Conservation (phyloP, 306 rosid species). For the Chamaecrista fasciculata region DNA sequence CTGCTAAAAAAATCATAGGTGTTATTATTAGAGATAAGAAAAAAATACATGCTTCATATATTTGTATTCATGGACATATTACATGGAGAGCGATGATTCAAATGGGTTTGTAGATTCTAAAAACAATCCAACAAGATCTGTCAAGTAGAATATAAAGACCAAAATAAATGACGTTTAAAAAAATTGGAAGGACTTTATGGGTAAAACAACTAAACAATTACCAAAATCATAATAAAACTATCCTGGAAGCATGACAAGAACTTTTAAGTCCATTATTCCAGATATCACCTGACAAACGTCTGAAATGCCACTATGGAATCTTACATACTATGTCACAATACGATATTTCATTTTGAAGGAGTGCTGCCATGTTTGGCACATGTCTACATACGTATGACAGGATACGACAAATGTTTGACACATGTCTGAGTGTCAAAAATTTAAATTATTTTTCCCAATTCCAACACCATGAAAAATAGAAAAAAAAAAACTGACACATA, state of each 20-base stretch:
- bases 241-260: neutral
- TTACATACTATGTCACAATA: too few species aligned
- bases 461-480: too few species aligned
- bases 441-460: too few species aligned
- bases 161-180: neutral
- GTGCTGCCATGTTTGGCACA: too few species aligned
- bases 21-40: neutral
- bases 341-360: too few species aligned
- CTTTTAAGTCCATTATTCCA: neutral
- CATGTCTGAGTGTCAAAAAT: too few species aligned
- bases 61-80: neutral
- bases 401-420: too few species aligned
- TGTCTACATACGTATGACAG: too few species aligned
- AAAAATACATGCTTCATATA: neutral
- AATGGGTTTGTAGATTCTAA: neutral
- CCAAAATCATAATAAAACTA: neutral
- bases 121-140: neutral
- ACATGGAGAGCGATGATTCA: neutral
- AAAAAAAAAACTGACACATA: too few species aligned
- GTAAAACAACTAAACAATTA: neutral
- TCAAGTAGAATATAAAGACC: neutral
- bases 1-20: conserved; percentile 5
- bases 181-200: neutral
- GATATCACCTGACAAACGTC: conserved; percentile 7
- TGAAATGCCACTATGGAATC: neutral